Evolutionary conservation across 2,329 filamentous ascomycete species (phyloP).

Genomic region (Penicillium sp.): DNA sequence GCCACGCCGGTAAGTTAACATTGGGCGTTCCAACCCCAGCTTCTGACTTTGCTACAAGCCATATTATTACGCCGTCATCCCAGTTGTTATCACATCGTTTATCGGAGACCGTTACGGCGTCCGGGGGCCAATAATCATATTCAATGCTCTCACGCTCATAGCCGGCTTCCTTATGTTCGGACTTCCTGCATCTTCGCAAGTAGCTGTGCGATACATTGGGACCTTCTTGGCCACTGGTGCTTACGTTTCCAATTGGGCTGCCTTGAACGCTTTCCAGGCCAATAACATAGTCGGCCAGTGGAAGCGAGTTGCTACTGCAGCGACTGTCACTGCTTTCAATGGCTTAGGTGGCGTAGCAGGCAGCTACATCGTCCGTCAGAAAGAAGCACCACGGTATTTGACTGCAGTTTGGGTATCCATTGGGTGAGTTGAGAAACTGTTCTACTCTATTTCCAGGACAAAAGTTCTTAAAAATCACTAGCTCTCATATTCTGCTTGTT

Average conservation of each 20-base stretch:
- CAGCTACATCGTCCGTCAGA: constrained; percentile 64
- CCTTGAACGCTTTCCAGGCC: constrained; percentile 63
- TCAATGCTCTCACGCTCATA: constrained; percentile 65
- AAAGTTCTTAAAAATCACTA: constrained; percentile 8
- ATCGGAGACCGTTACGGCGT: constrained; percentile 63
- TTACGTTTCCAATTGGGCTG: constrained; percentile 70
- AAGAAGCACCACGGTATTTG: constrained; percentile 63
- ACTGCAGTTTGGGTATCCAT: constrained; percentile 71
- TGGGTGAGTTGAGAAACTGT: constrained; percentile 37
- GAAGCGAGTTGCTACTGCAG: constrained; percentile 65
- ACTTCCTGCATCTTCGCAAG: constrained; percentile 54
- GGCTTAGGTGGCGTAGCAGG: constrained; percentile 67
- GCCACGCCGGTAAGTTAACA: constrained; percentile 54
- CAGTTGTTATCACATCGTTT: constrained; percentile 63
- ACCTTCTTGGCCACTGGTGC: constrained; percentile 68
- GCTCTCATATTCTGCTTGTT: constrained; percentile 63
- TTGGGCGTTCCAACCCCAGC: neutral
- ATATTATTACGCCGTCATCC: constrained; percentile 68
- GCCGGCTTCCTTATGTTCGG: constrained; percentile 67
- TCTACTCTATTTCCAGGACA: neutral
- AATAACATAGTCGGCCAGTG: constrained; percentile 67
- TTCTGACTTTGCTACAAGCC: constrained; percentile 39
- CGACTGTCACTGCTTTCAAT: constrained; percentile 62
- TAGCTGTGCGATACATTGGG: constrained; percentile 65
- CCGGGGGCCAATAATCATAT: constrained; percentile 64